Conservation (phyloP, 2,329 filamentous ascomycete species). For the Passalora sequoiae region DNA sequence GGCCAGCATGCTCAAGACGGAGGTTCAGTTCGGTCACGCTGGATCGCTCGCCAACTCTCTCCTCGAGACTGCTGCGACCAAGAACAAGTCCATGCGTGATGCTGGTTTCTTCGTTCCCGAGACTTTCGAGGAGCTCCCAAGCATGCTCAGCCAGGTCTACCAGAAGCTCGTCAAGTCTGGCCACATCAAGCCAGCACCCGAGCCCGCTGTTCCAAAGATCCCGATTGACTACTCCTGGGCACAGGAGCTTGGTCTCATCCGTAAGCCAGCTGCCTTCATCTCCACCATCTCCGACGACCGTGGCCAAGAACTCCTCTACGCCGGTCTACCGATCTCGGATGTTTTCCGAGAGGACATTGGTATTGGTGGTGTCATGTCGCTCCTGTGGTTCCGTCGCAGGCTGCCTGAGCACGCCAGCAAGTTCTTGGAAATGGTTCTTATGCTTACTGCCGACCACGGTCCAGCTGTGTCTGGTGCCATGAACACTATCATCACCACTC, state of each 20-base stretch:
- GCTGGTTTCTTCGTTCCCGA: slow-evolving; percentile 91
- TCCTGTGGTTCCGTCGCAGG: slow-evolving; percentile 98
- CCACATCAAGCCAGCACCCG: slow-evolving; percentile 75
- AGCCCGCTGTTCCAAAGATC: slow-evolving; percentile 96
- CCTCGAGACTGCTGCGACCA: slow-evolving; percentile 90
- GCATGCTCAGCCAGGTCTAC: slow-evolving; percentile 73
- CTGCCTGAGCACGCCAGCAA: slow-evolving; percentile 94
- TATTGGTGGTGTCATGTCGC: slow-evolving; percentile 99
- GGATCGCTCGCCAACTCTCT: slow-evolving; percentile 99
- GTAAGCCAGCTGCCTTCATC: slow-evolving; percentile 99
- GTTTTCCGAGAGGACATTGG: slow-evolving; percentile 99
- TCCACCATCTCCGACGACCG: slow-evolving; percentile 99
- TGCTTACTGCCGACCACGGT: slow-evolving; percentile 98
- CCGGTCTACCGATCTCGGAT: slow-evolving; percentile 99
- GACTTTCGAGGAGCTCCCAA: slow-evolving; percentile 93
- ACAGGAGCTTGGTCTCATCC: slow-evolving; percentile 97
- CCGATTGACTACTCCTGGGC: slow-evolving; percentile 99
- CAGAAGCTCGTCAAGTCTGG: slow-evolving; percentile 79
- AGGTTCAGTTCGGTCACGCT: slow-evolving; percentile 98
- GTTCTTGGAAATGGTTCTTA: slow-evolving; percentile 99
- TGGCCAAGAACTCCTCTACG: slow-evolving; percentile 98
- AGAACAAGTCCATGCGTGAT: slow-evolving; percentile 96
- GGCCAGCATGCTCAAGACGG: slow-evolving; percentile 99
- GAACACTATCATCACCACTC: slow-evolving; percentile 99
- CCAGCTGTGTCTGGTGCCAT: slow-evolving; percentile 98